Base-by-base conservation (phyloP, 139 green algal species). In the Desmodesmus armatus region DNA sequence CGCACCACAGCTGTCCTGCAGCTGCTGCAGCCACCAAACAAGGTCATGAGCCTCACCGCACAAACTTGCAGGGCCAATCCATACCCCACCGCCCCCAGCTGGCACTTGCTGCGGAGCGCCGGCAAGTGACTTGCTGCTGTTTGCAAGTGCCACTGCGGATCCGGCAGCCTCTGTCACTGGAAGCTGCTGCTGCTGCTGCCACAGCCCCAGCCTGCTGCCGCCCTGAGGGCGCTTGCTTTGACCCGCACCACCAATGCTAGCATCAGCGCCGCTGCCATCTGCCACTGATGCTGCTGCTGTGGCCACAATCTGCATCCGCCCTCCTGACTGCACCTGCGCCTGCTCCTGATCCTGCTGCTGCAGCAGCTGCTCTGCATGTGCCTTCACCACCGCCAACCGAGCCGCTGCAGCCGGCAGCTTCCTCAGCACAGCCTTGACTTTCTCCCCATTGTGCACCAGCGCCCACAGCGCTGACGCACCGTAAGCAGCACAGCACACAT, bases 381-480 rank as follows among this genome's bases (percentile, higher is more conserved):
- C 29, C 62, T 55, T 43, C 11, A 75, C 79, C n/a, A 65, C 79
- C 13, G 44, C n/a, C 33, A 85, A 31, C 40, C 79, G 31, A 6
- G 44, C 79, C 27, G 35, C 43, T 67, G 63, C 79, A 51, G 7
- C 25, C 3, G 79, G 79, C 29, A 85, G 69, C 79, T 77, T 77
- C 40, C 79, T 60, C 23, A 78, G 31, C 15, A 65, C 79, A 17
- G 79, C 79, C 35, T 85, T 85, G 33, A 91, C 88, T 82, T 92
- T 91, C 66, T 93, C 91, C 0, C 91, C 90, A 11, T 89, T 85
- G 44, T 92, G 89, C 63, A 88, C 79, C 25, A 94, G 76, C 39
- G 87, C 80, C 89, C 90, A 93, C 47, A 94, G 74, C 39, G 87
- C 89, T 4, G 87, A 90, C 17, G 86, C 85, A 35, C 89, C 90